Evolutionary conservation across 2,329 filamentous ascomycete species (phyloP).

Genomic region (Neospermospora avenae): DNA sequence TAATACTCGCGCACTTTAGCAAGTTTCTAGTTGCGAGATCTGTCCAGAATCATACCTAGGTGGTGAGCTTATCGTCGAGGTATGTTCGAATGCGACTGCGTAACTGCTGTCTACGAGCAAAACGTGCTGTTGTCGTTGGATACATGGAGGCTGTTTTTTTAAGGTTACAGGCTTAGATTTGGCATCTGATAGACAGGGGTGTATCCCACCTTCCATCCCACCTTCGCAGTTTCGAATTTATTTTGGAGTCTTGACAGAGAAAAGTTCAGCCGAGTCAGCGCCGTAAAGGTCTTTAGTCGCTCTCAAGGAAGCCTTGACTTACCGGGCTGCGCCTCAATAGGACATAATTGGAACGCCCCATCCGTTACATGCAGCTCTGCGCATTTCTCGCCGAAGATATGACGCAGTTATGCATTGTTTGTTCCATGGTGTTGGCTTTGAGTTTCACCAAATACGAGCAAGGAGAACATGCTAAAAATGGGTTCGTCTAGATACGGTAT

Average conservation of each 20-base stretch:
- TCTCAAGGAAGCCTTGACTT: neutral
- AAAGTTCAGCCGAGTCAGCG: neutral
- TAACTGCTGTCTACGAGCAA: neutral
- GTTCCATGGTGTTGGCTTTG: neutral
- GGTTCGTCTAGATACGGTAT: no score
- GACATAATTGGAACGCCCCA: neutral
- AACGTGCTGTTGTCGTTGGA: constrained; percentile 2
- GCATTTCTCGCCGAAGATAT: neutral
- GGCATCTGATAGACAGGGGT: constrained; percentile 3
- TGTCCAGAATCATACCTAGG: no score
- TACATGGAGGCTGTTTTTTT: neutral
- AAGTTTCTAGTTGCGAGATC: no score
- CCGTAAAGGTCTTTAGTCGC: neutral
- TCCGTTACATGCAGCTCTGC: neutral
- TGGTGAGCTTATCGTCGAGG: no score
- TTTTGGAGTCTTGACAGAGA: neutral
- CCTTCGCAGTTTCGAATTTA: no score
- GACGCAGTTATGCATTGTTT: neutral
- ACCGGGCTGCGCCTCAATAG: neutral
- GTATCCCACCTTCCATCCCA: neutral
- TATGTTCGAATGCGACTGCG: no score
- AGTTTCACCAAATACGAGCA: neutral
- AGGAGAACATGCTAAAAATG: no score
- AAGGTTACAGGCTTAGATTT: neutral
- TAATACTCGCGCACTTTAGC: no score